Evolutionary conservation across 371 early-diverging fungal species (phyloP).

Genomic region (Capillidium heterosporum): DNA sequence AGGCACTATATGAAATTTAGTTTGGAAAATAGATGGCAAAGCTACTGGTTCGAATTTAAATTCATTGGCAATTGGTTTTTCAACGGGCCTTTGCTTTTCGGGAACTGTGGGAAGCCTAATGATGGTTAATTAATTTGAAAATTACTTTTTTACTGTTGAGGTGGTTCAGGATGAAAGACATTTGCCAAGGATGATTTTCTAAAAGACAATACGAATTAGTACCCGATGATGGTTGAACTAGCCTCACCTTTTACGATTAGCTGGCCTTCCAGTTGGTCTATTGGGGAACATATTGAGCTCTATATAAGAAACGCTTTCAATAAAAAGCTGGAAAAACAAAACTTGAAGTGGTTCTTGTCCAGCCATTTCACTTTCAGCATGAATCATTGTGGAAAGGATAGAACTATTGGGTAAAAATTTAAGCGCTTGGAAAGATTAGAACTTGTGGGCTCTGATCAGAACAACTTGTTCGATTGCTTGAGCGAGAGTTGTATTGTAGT

Average conservation of each 20-base stretch:
- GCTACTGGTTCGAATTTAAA: not conserved
- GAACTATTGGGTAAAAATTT: too few species aligned
- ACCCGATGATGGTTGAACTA: not conserved
- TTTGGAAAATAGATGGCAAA: not conserved
- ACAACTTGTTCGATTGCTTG: too few species aligned
- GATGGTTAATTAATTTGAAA: not conserved
- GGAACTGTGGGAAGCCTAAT: not conserved
- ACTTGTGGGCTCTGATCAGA: too few species aligned
- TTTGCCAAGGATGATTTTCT: constrained; percentile 6
- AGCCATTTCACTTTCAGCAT: too few species aligned
- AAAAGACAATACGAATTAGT: not conserved
- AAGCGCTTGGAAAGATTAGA: too few species aligned
- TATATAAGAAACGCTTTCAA: too few species aligned
- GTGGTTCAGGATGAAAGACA: not conserved
- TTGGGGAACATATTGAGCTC: too few species aligned
- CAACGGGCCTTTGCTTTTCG: not conserved
- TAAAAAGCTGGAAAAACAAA: too few species aligned
- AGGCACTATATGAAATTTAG: not conserved
- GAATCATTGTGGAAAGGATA: too few species aligned
- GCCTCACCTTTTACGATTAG: not conserved
- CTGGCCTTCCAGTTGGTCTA: not conserved
- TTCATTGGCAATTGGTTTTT: not conserved
- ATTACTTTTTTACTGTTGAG: not conserved
- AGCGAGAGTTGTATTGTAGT: too few species aligned
- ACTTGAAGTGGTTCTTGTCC: too few species aligned